These are phyloP conservation scores for Dioszegia crocea DNA, from an alignment of 768 basidiomycete species.

Conservation along the genomic window DNA sequence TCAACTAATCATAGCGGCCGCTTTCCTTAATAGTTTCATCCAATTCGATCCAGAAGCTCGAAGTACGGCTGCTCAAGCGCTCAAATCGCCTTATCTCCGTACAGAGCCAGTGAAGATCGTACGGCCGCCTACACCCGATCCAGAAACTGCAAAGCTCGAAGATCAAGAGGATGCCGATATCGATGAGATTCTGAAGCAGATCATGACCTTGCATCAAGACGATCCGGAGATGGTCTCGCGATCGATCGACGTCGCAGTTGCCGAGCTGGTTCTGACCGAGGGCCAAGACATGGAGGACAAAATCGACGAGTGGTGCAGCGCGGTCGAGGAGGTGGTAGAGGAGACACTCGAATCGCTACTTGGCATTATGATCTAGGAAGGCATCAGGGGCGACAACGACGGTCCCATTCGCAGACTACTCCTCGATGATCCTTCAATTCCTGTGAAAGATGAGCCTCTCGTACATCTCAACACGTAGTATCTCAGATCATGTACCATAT, in stretches of 20 bases:
- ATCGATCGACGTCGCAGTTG: no score
- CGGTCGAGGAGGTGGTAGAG: not conserved
- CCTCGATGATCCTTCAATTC: no score
- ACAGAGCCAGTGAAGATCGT: not conserved
- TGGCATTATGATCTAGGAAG: no score
- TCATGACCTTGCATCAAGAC: not conserved
- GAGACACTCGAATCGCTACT: not conserved
- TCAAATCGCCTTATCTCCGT: not conserved
- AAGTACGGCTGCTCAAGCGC: not conserved
- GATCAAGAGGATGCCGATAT: not conserved
- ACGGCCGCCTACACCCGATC: not conserved
- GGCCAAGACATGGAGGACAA: no score
- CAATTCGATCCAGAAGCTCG: constrained; percentile 6
- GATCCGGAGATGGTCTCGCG: not conserved
- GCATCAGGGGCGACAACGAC: no score
- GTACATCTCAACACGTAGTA: not conserved
- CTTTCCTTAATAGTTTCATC: constrained; percentile 2
- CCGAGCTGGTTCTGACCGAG: no score
- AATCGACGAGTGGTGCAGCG: no score
- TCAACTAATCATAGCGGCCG: not conserved
- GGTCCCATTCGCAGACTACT: no score
- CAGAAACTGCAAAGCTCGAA: not conserved
- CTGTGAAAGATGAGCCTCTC: no score
- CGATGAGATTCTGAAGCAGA: not conserved
- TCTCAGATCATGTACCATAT: no score